Evolutionary conservation across 2,329 filamentous ascomycete genomes (phyloP).

Genomic region (Xylariaceae sp.): DNA sequence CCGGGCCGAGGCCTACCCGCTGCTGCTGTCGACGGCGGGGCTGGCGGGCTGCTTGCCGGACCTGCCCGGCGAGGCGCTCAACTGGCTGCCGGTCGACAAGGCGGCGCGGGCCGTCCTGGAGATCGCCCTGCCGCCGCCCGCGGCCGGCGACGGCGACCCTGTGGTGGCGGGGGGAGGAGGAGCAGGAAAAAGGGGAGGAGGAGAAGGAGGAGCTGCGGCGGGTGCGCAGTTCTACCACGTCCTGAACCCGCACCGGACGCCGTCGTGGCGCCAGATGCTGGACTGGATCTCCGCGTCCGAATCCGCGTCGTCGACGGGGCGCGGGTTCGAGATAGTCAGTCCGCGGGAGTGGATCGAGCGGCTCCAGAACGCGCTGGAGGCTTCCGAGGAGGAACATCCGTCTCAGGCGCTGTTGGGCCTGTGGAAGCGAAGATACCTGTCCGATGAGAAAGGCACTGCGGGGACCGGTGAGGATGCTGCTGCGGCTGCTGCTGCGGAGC

Average conservation of each 20-base stretch:
- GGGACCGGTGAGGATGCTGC: not conserved
- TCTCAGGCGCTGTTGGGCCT: slow-evolving; percentile 35
- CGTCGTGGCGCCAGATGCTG: slow-evolving; percentile 39
- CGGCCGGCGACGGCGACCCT: too few species aligned
- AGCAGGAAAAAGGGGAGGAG: not conserved
- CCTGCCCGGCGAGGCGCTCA: slow-evolving; percentile 28
- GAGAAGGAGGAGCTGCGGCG: slow-evolving; percentile 8
- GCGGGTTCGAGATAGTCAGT: too few species aligned
- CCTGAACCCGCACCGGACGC: slow-evolving; percentile 34
- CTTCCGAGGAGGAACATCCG: slow-evolving; percentile 28
- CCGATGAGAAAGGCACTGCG: not conserved
- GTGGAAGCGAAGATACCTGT: slow-evolving; percentile 37
- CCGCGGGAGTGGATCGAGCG: slow-evolving; percentile 33
- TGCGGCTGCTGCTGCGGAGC: too few species aligned
- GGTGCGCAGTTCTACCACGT: slow-evolving; percentile 38
- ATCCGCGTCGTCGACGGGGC: too few species aligned
- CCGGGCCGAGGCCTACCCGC: slow-evolving; percentile 38
- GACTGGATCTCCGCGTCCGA: slow-evolving; percentile 27
- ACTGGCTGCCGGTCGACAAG: slow-evolving; percentile 40
- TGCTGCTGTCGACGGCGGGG: slow-evolving; percentile 36
- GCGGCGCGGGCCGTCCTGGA: slow-evolving; percentile 34
- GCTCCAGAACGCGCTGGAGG: slow-evolving; percentile 23
- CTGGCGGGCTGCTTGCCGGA: slow-evolving; percentile 31
- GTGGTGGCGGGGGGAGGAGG: too few species aligned
- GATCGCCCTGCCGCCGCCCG: slow-evolving; percentile 19